Evolutionary conservation across 352 stramenopile genomes (phyloP).

Genomic region (Pythium volutum): DNA sequence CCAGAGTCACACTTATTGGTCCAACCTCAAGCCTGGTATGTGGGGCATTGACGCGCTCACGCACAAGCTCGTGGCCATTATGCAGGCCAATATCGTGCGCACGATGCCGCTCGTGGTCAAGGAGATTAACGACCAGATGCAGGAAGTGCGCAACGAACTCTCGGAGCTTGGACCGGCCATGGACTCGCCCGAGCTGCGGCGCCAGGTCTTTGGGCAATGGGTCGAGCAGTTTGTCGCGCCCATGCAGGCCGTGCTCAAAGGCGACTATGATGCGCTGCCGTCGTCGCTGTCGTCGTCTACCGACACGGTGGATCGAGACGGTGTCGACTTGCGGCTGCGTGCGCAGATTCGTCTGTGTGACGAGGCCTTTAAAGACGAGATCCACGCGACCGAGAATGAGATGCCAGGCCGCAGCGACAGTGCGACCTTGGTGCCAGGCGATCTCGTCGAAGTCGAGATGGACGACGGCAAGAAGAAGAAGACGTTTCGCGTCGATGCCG

Average conservation of each 20-base stretch:
- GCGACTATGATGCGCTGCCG: slow-evolving; percentile 30
- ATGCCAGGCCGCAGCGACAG: slow-evolving; percentile 2
- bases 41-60: slow-evolving; percentile 39
- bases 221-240: slow-evolving; percentile 30
- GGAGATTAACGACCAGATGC: slow-evolving; percentile 37
- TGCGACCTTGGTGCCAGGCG: background rate
- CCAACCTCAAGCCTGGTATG: slow-evolving; percentile 23
- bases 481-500: slow-evolving; percentile 1
- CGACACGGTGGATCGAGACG: background rate
- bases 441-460: slow-evolving; percentile 6
- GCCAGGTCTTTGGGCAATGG: slow-evolving; percentile 35
- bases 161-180: slow-evolving; percentile 23
- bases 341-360: slow-evolving; percentile 33
- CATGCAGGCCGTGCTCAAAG: slow-evolving; percentile 34
- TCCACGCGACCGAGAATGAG: background rate
- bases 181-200: slow-evolving; percentile 18
- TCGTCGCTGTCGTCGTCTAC: background rate
- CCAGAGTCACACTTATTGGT: slow-evolving; percentile 43
- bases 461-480: background rate
- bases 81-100: slow-evolving; percentile 48
- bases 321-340: slow-evolving; percentile 29
- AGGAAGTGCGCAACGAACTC: slow-evolving; percentile 23
- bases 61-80: slow-evolving; percentile 36
- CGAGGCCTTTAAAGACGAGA: slow-evolving; percentile 21
- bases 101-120: slow-evolving; percentile 42